These are phyloP conservation scores for Aspergillus coremiiformis DNA, from an alignment of 495 filamentous ascomycete species.

Conservation along the genomic window DNA sequence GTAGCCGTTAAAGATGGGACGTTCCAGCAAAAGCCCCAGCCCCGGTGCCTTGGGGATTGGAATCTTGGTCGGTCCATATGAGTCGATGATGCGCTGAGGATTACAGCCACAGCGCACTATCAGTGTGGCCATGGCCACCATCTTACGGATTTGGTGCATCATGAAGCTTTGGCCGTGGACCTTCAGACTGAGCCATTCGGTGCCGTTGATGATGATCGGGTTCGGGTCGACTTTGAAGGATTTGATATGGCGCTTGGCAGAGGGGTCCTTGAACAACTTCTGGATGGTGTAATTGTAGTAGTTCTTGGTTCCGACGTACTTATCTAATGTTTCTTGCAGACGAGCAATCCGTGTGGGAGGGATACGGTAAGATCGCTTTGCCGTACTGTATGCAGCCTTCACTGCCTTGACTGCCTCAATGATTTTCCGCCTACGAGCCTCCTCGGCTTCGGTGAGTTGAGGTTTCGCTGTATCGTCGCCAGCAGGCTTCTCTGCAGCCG, in stretches of 20 bases:
- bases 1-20: slow-evolving; percentile 82
- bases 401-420: slow-evolving; percentile 63
- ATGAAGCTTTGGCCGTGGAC: slow-evolving; percentile 98
- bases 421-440: slow-evolving; percentile 32
- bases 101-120: slow-evolving; percentile 72
- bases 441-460: slow-evolving; percentile 6
- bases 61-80: slow-evolving; percentile 57
- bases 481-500: slow-evolving; percentile 7
- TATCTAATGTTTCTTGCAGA: slow-evolving; percentile 61
- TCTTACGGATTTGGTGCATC: slow-evolving; percentile 99
- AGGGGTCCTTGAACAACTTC: slow-evolving; percentile 70
- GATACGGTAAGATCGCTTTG: slow-evolving; percentile 76
- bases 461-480: neutral
- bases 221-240: slow-evolving; percentile 66
- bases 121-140: slow-evolving; percentile 88
- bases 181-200: slow-evolving; percentile 90
- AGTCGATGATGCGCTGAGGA: slow-evolving; percentile 57
- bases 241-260: slow-evolving; percentile 79
- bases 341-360: slow-evolving; percentile 59
- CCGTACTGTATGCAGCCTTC: slow-evolving; percentile 66
- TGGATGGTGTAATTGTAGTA: slow-evolving; percentile 96
- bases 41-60: slow-evolving; percentile 90
- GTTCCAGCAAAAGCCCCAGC: slow-evolving; percentile 78
- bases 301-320: slow-evolving; percentile 75
- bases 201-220: slow-evolving; percentile 79